Conservation (phyloP, 306 rosid species). For the Erythrophleum fordii region DNA sequence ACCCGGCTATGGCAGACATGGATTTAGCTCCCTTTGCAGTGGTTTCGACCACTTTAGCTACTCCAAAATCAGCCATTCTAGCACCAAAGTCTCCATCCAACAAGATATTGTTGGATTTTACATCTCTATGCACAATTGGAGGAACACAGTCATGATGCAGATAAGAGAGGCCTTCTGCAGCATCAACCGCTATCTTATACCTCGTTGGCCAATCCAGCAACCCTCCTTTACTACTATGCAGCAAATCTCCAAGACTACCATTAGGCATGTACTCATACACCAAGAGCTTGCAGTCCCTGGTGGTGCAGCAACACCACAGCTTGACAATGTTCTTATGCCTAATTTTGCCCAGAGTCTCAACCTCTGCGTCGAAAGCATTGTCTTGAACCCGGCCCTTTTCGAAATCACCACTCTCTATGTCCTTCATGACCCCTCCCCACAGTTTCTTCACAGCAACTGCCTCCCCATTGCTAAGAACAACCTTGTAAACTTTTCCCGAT, state of each 20-base stretch:
- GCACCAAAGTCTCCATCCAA: conserved; percentile 90
- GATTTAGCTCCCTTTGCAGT: conserved; percentile 65
- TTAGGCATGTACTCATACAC: conserved; percentile 97
- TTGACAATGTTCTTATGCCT: conserved; percentile 96
- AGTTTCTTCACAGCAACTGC: conserved; percentile 87
- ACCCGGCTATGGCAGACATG: conserved; percentile 91
- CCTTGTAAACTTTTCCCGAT: conserved; percentile 94
- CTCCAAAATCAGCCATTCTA: conserved; percentile 93
- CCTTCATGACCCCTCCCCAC: conserved; percentile 67
- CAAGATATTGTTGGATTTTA: conserved; percentile 90
- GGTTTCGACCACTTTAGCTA: conserved; percentile 78
- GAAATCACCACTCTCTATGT: conserved; percentile 55
- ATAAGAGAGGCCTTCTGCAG: conserved; percentile 95
- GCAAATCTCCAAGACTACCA: conserved; percentile 92
- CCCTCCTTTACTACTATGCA: conserved; percentile 82
- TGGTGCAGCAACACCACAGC: conserved; percentile 91
- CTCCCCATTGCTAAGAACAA: conserved; percentile 73
- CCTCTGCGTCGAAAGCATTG: conserved; percentile 87
- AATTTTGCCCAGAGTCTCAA: conserved; percentile 80
- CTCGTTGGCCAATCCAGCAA: conserved; percentile 90
- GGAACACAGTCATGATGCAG: conserved; percentile 97
- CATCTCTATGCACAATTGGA: conserved; percentile 88
- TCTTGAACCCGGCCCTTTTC: conserved; percentile 70
- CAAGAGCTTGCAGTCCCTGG: conserved; percentile 80
- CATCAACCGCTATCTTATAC: conserved; percentile 81